A percentile compares a stretch with the other conserved stretches of the same genome.
phyloP scores from a whole-genome alignment of 805 yeast species.

The Candida verbasci region DNA sequence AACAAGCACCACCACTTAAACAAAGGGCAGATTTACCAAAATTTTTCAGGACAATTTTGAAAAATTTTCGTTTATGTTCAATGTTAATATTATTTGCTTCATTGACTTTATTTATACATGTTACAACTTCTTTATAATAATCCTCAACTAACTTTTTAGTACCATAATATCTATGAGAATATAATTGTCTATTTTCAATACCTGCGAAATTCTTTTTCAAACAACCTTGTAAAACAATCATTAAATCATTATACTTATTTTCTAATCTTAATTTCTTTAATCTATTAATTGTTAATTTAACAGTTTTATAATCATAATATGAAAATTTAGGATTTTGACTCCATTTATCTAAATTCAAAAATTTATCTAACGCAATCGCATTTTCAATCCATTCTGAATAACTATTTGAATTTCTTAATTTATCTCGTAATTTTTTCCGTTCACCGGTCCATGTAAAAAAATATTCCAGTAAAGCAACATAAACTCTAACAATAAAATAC shows the following conservation, averaged over 20 bases:
- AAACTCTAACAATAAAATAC: constrained; percentile 51
- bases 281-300: constrained; percentile 44
- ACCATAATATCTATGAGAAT: constrained; percentile 73
- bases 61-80: constrained; percentile 46
- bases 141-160: constrained; percentile 57
- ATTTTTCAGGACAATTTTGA: constrained; percentile 55
- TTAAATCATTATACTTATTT: constrained; percentile 41
- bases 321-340: constrained; percentile 54
- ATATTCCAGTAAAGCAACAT: constrained; percentile 61
- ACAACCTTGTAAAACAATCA: constrained; percentile 59
- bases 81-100: constrained; percentile 32
- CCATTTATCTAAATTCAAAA: constrained; percentile 63
- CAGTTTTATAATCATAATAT: constrained; percentile 64
- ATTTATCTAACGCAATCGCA: constrained; percentile 55
- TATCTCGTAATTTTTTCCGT: constrained; percentile 44
- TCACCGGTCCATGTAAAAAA: constrained; percentile 58
- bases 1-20: constrained; percentile 76
- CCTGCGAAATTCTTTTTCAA: constrained; percentile 75
- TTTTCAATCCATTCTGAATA: constrained; percentile 61
- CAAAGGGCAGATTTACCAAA: constrained; percentile 72
- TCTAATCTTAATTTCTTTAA: constrained; percentile 32
- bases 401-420: constrained; percentile 43
- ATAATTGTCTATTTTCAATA: constrained; percentile 64
- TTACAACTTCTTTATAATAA: constrained; percentile 50
- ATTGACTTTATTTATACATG: constrained; percentile 42